Base-by-base conservation (phyloP, 2,329 filamentous ascomycete genomes). In the Colletotrichum navitas region DNA sequence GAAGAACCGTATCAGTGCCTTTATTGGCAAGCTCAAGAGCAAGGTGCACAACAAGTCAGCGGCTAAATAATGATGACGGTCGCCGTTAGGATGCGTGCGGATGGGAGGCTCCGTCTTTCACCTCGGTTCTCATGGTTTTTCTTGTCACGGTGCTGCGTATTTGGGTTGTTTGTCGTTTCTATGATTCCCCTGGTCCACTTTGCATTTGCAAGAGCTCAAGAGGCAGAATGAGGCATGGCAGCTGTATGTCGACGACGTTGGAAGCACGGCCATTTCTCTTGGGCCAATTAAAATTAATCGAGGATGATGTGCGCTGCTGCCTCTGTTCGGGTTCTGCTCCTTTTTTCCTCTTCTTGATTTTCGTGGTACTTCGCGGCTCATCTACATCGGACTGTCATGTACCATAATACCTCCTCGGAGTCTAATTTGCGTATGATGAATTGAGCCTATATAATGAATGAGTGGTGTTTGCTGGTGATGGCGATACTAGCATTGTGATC, bases 1-100 rank as follows among this genome's bases (percentile, higher is more conserved):
- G 85, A 91, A 90, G 84, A 85, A 88, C 80, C 86, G 90, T 65
- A 76, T 91, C 71, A 92, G 90, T 80, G 82, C 86, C 64, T 87
- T 92, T 76, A 88, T 93, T 78, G 83, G 81, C 81, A 89, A 87
- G 83, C 77, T 89, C 76, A 86, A 86, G 81, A 78, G 82, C 75
- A 89, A 82, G 80, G 74, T 83, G 68, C 78, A 79, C 58, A 78
- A 80, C 66, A 72, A 73, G 62, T 72, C 56, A 68, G 54, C 60
- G 64, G 59, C 54, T 60, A 61, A 34, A 60, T 67, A 45, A 63
- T 66, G 52, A 47, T 63, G 24, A 66, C 36, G 54, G 72, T 55
- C 26, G 68, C 71, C 68, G 59, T 56, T 61, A 49, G 56, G 75
- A 77, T 79, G 77, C 75, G 78, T 75, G 77, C 79, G 75, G 80